A percentile compares a stretch with the other conserved stretches of the same genome.
These are phyloP conservation scores for Chalciporus sp. DNA, from an alignment of 1,284 basidiomycete genomes.

Conservation along the genomic window DNA sequence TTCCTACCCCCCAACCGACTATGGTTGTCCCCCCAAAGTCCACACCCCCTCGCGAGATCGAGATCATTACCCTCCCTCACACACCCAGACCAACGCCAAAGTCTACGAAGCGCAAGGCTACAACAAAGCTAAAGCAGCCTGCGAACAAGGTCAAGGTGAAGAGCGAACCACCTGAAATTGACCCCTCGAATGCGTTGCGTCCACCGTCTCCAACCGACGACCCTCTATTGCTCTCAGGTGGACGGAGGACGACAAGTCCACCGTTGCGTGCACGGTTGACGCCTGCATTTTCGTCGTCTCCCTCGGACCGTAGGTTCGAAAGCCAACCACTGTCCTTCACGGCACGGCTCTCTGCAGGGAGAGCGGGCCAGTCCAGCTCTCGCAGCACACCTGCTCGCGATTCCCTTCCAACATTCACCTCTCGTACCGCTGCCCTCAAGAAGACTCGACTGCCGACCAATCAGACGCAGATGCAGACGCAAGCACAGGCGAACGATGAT, in stretches of 20 bases:
- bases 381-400: slow-evolving; percentile 5
- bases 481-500: slow-evolving; percentile 7
- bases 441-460: neutral
- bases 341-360: slow-evolving; percentile 19
- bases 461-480: neutral
- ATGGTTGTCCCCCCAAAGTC: slow-evolving; percentile 41
- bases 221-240: slow-evolving; percentile 61
- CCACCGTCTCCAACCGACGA: slow-evolving; percentile 75
- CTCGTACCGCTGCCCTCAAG: slow-evolving; percentile 16
- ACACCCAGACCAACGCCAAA: slow-evolving; percentile 37
- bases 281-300: slow-evolving; percentile 32
- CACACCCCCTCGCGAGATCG: slow-evolving; percentile 65
- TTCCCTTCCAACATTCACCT: slow-evolving; percentile 36
- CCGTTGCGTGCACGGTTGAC: slow-evolving; percentile 27
- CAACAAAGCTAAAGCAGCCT: slow-evolving; percentile 23
- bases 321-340: slow-evolving; percentile 20
- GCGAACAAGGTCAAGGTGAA: slow-evolving; percentile 57
- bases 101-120: slow-evolving; percentile 40
- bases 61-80: slow-evolving; percentile 42
- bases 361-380: neutral
- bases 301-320: neutral
- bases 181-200: slow-evolving; percentile 56
- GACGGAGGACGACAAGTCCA: slow-evolving; percentile 9
- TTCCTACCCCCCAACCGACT: neutral
- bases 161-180: slow-evolving; percentile 64